phyloP scores from a whole-genome alignment of 257 asterid species.

The Prunella vulgaris region DNA sequence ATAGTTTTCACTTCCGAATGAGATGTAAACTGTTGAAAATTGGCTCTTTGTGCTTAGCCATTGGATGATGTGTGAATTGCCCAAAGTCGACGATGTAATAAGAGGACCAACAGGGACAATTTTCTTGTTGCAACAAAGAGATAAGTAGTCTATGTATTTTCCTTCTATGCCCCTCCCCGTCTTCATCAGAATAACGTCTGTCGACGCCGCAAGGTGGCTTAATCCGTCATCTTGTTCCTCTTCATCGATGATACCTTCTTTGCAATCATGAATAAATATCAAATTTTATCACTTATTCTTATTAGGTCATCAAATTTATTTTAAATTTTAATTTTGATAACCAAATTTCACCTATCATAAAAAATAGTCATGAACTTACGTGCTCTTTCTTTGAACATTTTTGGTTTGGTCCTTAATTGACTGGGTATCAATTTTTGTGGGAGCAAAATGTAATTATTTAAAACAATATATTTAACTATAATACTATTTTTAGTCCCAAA shows the following conservation, averaged over 20 bases:
- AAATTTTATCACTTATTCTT: no score
- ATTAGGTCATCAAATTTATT: no score
- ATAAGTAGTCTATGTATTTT: constrained; percentile 8
- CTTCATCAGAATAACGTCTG: constrained; percentile 9
- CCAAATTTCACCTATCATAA: no score
- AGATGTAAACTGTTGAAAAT: constrained; percentile 33
- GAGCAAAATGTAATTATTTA: no score
- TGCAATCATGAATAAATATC: no score
- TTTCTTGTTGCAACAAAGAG: background rate
- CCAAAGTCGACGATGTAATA: background rate
- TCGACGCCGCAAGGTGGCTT: background rate
- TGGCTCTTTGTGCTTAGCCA: constrained; percentile 29
- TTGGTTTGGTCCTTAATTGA: no score
- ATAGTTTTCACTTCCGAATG: constrained; percentile 47
- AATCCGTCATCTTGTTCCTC: background rate
- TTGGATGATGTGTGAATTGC: constrained; percentile 19
- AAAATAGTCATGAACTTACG: no score
- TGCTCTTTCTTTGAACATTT: no score
- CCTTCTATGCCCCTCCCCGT: background rate
- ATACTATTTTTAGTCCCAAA: no score
- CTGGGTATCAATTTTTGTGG: no score
- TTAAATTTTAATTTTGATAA: no score
- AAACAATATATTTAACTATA: no score
- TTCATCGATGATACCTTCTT: background rate
- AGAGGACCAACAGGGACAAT: constrained; percentile 19